Percentiles rank a stretch among this genome's conserved stretches.
These are phyloP conservation scores for Naganishia antarctica DNA, from an alignment of 768 basidiomycete species.

Conservation along the genomic window DNA sequence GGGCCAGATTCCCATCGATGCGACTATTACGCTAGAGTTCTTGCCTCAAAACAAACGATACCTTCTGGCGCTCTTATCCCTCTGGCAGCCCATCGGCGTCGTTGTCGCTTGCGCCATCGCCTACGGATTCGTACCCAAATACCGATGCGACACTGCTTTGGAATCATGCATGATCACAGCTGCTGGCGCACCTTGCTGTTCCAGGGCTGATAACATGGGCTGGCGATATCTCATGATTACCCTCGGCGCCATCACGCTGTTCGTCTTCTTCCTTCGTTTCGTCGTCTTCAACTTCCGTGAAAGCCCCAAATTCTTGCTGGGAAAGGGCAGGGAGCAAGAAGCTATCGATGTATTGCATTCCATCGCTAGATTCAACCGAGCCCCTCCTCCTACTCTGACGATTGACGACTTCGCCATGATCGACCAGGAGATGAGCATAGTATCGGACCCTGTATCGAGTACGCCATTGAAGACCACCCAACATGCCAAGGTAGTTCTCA, in stretches of 20 bases:
- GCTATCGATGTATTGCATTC: conserved; percentile 53
- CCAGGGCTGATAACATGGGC: conserved; percentile 57
- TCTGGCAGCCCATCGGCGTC: conserved; percentile 53
- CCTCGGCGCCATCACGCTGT: conserved; percentile 52
- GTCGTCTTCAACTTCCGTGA: conserved; percentile 61
- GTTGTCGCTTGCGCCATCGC: conserved; percentile 56
- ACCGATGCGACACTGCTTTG: conserved; percentile 52
- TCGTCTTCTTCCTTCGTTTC: conserved; percentile 59
- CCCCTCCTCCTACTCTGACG: conserved; percentile 43
- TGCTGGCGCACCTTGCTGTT: conserved; percentile 52
- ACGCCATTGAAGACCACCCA: neutral
- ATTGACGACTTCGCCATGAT: conserved; percentile 48
- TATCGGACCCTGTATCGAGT: conserved; percentile 27
- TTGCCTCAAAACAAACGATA: conserved; percentile 45
- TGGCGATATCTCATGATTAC: conserved; percentile 60
- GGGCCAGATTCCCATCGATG: conserved; percentile 51
- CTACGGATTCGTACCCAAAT: conserved; percentile 59
- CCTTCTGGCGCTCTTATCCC: conserved; percentile 57
- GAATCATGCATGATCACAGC: conserved; percentile 36
- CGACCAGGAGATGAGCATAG: conserved; percentile 34
- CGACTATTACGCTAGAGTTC: conserved; percentile 48
- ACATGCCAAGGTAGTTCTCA: conserved; percentile 30
- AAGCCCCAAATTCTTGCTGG: conserved; percentile 61
- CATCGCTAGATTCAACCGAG: conserved; percentile 50
- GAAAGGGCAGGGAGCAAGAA: conserved; percentile 58